A percentile compares a stretch with the other conserved stretches of the same genome.
These are phyloP conservation scores for Telfairia occidentalis DNA, from an alignment of 331 rosid species.

Conservation along the genomic window DNA sequence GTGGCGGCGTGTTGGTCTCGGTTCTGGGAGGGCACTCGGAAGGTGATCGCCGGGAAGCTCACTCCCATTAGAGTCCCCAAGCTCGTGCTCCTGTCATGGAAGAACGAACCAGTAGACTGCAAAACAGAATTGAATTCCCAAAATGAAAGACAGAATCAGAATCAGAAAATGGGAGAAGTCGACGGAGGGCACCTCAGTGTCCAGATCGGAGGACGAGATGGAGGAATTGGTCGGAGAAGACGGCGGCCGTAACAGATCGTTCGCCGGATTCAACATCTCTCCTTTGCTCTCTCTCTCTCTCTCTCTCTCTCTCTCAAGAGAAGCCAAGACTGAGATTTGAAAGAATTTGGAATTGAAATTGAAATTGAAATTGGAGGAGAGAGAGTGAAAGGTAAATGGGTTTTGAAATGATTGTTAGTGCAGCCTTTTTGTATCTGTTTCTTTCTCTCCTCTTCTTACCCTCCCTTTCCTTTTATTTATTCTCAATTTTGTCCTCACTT, in stretches of 20 bases:
- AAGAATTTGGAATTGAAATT: background rate
- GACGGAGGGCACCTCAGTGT: conserved; percentile 58
- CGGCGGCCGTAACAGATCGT: conserved; percentile 71
- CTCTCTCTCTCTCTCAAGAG: background rate
- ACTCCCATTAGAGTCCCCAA: conserved; percentile 94
- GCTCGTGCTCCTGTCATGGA: conserved; percentile 92
- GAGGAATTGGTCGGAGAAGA: conserved; percentile 86
- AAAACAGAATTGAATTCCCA: background rate
- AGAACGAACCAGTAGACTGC: conserved; percentile 94
- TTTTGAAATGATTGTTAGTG: conserved; percentile 8
- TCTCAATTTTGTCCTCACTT: conserved; percentile 7
- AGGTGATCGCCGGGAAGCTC: conserved; percentile 74
- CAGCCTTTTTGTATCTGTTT: background rate
- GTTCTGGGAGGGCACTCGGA: conserved; percentile 71
- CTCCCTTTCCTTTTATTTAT: background rate
- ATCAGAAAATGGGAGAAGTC: background rate
- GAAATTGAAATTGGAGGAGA: background rate
- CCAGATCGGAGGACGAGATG: conserved; percentile 95
- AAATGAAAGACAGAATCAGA: background rate
- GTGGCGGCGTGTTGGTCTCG: conserved; percentile 34
- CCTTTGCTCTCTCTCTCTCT: background rate
- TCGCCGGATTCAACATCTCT: conserved; percentile 69
- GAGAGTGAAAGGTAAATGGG: background rate
- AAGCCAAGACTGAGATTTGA: background rate
- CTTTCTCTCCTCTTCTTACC: background rate